phyloP scores from a whole-genome alignment of 2,329 filamentous ascomycete genomes.

The Colletotrichum trifolii region DNA sequence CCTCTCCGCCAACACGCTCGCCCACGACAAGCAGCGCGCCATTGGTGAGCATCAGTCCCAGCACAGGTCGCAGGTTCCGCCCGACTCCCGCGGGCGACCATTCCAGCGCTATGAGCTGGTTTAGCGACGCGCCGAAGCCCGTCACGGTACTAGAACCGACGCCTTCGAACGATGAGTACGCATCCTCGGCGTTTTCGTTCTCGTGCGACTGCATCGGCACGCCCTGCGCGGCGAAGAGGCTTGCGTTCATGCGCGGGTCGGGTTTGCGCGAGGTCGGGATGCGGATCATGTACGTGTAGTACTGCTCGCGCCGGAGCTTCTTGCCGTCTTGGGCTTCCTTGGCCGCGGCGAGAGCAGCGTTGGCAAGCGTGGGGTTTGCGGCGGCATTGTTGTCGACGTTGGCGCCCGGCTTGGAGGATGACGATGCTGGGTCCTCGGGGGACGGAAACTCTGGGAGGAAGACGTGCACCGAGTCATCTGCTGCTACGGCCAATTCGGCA shows the following conservation, averaged over 20 bases:
- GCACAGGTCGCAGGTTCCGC: constrained; percentile 61
- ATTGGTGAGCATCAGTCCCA: constrained; percentile 61
- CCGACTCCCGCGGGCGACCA: constrained; percentile 72
- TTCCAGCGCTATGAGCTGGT: constrained; percentile 63
- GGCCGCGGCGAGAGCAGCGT: constrained; percentile 39
- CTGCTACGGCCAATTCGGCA: constrained; percentile 65
- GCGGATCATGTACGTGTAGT: constrained; percentile 46
- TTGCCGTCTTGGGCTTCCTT: constrained; percentile 25
- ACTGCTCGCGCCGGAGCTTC: constrained; percentile 43
- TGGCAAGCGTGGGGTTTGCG: constrained; percentile 36
- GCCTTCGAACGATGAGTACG: constrained; percentile 47
- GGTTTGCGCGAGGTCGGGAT: constrained; percentile 49
- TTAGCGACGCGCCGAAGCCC: constrained; percentile 61
- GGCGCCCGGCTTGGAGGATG: constrained; percentile 22
- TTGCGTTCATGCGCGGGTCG: constrained; percentile 56
- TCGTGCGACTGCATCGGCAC: constrained; percentile 45
- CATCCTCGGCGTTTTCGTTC: constrained; percentile 36
- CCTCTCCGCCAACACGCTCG: constrained; percentile 48
- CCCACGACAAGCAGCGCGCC: constrained; percentile 64
- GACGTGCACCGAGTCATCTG: constrained; percentile 65
- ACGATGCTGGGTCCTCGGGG: constrained; percentile 26
- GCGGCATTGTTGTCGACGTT: constrained; percentile 33
- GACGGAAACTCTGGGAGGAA: constrained; percentile 59
- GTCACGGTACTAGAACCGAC: constrained; percentile 60
- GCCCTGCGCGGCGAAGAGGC: constrained; percentile 54